Base-by-base conservation (phyloP, 805 yeast species). In the Monosporozyma siamensis region DNA sequence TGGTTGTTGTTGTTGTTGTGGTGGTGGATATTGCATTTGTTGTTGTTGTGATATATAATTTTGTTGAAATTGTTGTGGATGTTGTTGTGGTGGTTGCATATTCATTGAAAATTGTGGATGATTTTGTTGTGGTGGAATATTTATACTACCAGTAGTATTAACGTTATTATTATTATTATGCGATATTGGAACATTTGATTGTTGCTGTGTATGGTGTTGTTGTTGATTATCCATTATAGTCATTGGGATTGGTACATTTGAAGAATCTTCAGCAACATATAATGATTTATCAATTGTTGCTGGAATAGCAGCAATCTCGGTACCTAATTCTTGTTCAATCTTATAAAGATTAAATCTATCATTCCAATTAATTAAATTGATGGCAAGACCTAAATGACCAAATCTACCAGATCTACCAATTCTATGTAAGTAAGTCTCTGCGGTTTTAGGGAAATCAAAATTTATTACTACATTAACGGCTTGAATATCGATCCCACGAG, bases 351-450 rank as follows among this genome's bases (percentile, higher is more conserved):
- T 86, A 67, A 84, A 88, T 61, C 97, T 78, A 64, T 92, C 98
- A 58, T 88, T 80, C 96, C 97, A 90, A 64, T 89, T 86, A 70
- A 92, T 87, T 56, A 92, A 76, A 68, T 92, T 92, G 59, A 92
- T 88, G 25, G 98, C 98, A 61, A 92, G 75, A 73, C 98, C 98
- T 60, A 89, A 78, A 64, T 92, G 98, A 52, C 98, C 98, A 59
- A 86, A 92, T 73, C 98, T 85, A 53, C 98, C 97, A 6, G 97
- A 88, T 72, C 98, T 87, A 74, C 97, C 97, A 55, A 90, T 92
- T 75, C 97, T 84, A 70, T 92, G 98, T 55, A 92, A 75, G 63
- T 92, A 92, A 32, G 97, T 92, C 66, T 92, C 98, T 6, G 97
- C 97, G 42, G 82, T 87, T 65, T 90, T 90, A 48, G 98, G 98